Base-by-base conservation (phyloP, 2,329 filamentous ascomycete species). In the Beauveria caledonica region DNA sequence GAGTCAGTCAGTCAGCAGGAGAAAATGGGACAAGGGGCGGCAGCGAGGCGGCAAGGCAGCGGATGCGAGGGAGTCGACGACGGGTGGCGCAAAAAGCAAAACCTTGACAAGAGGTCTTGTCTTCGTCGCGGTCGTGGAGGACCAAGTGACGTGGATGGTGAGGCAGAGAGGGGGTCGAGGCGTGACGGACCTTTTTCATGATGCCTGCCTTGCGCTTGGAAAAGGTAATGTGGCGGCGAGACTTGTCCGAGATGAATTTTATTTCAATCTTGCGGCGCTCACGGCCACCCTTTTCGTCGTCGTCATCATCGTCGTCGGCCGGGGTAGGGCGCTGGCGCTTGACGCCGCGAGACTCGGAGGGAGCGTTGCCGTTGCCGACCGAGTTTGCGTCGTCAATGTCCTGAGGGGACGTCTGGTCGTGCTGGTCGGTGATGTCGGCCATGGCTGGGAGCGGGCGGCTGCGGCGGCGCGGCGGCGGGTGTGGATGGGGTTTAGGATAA, bases 191-290 rank as follows among this genome's bases (percentile, higher is more conserved):
- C 92, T 97, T 97, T 84, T 99, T 97, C 94, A 99, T 97, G 77
- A 99, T 97, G 69, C 94, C 94, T 60, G 94, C 94, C 82, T 99
- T 99, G 76, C 94, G 91, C 86, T 99, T 99, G 68, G 93, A 97
- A 77, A 99, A 97, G 71, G 94, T 97, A 74, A 97, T 99, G 81
- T 99, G 94, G 65, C 94, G 89, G 79, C 94, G 92, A 79, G 93
- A 97, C 82, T 99, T 99, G 79, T 99, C 94, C 77, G 92, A 93
- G 77, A 99, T 99, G 80, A 99, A 99, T 84, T 99, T 99, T 80
- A 99, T 99, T 78, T 99, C 94, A 71, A 99, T 99, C 88, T 99
- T 99, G 79, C 94, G 87, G 73, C 94, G 88, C 84, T 97, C 94
- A 77, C 94, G 92, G 72, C 92, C 92, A 65, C 91, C 91, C 86